Conservation (phyloP, 371 early-diverging fungal genomes). For the Apophysomyces ossiformis region DNA sequence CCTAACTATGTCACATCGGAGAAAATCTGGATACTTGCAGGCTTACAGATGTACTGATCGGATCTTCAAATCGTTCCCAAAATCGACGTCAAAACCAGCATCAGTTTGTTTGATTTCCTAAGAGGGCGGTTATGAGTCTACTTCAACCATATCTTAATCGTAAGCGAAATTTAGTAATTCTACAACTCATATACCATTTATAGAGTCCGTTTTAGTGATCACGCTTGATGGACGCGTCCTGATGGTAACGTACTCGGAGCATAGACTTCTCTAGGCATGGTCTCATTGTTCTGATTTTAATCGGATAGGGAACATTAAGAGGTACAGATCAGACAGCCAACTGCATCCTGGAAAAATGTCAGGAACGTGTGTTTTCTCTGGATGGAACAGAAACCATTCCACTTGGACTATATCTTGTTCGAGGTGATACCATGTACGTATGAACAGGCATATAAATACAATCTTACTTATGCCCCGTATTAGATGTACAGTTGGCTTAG, state of each 20-base stretch:
- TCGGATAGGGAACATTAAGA: conserved; percentile 64
- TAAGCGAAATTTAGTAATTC: conserved; percentile 12
- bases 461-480: neutral
- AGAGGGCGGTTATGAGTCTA: conserved; percentile 30
- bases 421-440: conserved; percentile 81
- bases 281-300: neutral
- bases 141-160: conserved; percentile 44
- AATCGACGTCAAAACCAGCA: too few species aligned
- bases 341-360: conserved; percentile 70
- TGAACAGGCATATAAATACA: neutral
- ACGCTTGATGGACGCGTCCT: conserved; percentile 68
- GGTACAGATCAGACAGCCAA: conserved; percentile 86
- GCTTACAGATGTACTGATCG: too few species aligned
- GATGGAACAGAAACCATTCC: conserved; percentile 75
- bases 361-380: conserved; percentile 78
- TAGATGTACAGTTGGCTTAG: conserved; percentile 52
- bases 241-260: conserved; percentile 42
- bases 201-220: conserved; percentile 51
- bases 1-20: too few species aligned
- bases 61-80: too few species aligned
- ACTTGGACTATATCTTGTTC: conserved; percentile 77
- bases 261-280: neutral
- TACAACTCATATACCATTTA: neutral
- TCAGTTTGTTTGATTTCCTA: too few species aligned
- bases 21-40: too few species aligned